phyloP scores from a whole-genome alignment of 768 basidiomycete species.

The Suillus americanus region DNA sequence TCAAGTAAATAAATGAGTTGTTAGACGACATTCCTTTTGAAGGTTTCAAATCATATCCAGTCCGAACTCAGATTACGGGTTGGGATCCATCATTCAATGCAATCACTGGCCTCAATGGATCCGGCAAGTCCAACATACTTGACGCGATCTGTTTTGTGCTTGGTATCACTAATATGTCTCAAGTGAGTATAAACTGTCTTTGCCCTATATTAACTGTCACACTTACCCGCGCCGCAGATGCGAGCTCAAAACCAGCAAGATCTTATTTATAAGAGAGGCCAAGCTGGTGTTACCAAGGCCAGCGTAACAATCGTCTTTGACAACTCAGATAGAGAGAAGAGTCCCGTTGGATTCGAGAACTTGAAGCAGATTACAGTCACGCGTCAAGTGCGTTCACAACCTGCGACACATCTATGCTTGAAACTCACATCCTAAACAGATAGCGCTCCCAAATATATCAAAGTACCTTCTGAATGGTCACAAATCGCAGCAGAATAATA shows the following conservation, averaged over 20 bases:
- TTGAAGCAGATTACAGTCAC: conserved; percentile 93
- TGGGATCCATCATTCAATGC: conserved; percentile 99
- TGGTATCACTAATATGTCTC: conserved; percentile 96
- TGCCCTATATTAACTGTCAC: not conserved
- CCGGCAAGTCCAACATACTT: conserved; percentile 98
- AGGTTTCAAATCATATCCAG: conserved; percentile 99
- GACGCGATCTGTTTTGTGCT: conserved; percentile 99
- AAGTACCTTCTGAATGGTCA: conserved; percentile 98
- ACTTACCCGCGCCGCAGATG: conserved; percentile 53
- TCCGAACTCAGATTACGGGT: conserved; percentile 91
- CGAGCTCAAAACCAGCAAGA: conserved; percentile 95
- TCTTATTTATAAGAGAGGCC: conserved; percentile 98
- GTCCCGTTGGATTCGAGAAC: conserved; percentile 80
- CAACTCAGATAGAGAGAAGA: conserved; percentile 85
- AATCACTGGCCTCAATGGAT: conserved; percentile 94
- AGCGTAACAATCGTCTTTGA: conserved; percentile 99
- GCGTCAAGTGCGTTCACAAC: conserved; percentile 66
- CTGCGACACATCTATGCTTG: not conserved
- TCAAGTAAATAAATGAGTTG: not conserved
- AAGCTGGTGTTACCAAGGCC: conserved; percentile 95
- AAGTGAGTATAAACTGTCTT: conserved; percentile 43
- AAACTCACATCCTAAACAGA: conserved; percentile 43
- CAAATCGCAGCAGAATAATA: conserved; percentile 78
- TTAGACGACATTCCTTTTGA: conserved; percentile 6
- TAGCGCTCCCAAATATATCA: conserved; percentile 88